phyloP scores from a whole-genome alignment of 2,329 filamentous ascomycete species.

The Magnaporthiopsis incrustans region DNA sequence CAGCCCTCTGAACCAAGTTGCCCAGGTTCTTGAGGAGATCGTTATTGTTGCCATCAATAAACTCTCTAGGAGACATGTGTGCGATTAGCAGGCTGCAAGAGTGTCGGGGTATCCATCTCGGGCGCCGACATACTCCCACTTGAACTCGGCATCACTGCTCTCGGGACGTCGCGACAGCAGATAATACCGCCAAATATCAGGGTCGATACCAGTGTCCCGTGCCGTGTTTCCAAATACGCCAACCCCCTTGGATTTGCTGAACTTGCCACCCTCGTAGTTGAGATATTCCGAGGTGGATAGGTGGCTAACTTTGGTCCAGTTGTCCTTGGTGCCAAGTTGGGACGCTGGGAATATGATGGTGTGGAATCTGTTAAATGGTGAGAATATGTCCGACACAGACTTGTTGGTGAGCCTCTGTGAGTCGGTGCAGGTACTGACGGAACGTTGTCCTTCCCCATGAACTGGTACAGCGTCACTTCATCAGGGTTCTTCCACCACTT shows the following conservation, averaged over 20 bases:
- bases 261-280: conserved; percentile 85
- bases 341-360: conserved; percentile 86
- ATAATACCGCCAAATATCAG: conserved; percentile 92
- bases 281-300: conserved; percentile 70
- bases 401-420: neutral
- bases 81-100: neutral
- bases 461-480: conserved; percentile 83
- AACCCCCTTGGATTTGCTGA: conserved; percentile 82
- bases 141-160: conserved; percentile 79
- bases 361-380: conserved; percentile 51
- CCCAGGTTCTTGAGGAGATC: conserved; percentile 54
- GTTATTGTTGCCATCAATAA: conserved; percentile 58
- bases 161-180: conserved; percentile 80
- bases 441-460: conserved; percentile 88
- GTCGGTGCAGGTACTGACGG: conserved; percentile 17
- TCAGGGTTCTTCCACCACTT: conserved; percentile 91
- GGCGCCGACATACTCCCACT: conserved; percentile 48
- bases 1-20: conserved; percentile 53
- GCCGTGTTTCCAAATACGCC: conserved; percentile 90
- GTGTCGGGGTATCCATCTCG: neutral
- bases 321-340: conserved; percentile 74
- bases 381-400: conserved; percentile 36
- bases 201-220: conserved; percentile 72
- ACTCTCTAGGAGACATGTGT: conserved; percentile 4
- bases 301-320: conserved; percentile 85